phyloP scores from a whole-genome alignment of 176 grass and related monocot genomes.

The Cymbopogon citratus region DNA sequence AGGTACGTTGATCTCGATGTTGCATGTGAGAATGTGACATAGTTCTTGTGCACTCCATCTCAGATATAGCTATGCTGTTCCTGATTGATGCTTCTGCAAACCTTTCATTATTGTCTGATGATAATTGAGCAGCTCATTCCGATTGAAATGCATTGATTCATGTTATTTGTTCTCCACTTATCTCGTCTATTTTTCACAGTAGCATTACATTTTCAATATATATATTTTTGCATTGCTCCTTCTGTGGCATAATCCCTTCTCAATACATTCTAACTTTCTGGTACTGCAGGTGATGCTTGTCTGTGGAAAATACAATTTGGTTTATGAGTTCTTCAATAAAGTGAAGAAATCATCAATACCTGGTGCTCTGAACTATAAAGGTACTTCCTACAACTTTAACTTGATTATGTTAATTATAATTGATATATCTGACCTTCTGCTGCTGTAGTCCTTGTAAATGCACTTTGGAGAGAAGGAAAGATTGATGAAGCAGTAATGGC shows the following conservation, averaged over 20 bases:
- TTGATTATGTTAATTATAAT: slow-evolving; percentile 18
- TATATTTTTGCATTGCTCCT: background rate
- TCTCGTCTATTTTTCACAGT: background rate
- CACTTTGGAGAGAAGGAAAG: slow-evolving; percentile 94
- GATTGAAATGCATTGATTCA: slow-evolving; percentile 8
- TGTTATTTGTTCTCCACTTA: background rate
- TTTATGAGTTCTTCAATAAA: slow-evolving; percentile 90
- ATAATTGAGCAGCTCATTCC: background rate
- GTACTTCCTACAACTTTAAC: slow-evolving; percentile 31
- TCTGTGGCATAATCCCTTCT: slow-evolving; percentile 17
- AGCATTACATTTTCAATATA: slow-evolving; percentile 6
- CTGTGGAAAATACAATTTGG: slow-evolving; percentile 92
- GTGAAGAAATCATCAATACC: slow-evolving; percentile 64
- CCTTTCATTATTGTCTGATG: background rate
- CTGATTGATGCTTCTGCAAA: background rate
- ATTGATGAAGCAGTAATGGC: slow-evolving; percentile 70
- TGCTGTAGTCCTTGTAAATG: slow-evolving; percentile 80
- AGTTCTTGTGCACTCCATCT: background rate
- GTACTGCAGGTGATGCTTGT: slow-evolving; percentile 79
- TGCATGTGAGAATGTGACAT: background rate
- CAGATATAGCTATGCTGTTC: background rate
- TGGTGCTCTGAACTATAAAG: slow-evolving; percentile 87
- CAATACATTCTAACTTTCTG: slow-evolving; percentile 14
- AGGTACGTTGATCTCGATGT: slow-evolving; percentile 45
- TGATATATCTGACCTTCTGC: slow-evolving; percentile 3